Percentiles rank a stretch among this genome's conserved stretches.
Evolutionary conservation across 140 eudicot species (phyloP).

Genomic region (Oenanthe javanica): DNA sequence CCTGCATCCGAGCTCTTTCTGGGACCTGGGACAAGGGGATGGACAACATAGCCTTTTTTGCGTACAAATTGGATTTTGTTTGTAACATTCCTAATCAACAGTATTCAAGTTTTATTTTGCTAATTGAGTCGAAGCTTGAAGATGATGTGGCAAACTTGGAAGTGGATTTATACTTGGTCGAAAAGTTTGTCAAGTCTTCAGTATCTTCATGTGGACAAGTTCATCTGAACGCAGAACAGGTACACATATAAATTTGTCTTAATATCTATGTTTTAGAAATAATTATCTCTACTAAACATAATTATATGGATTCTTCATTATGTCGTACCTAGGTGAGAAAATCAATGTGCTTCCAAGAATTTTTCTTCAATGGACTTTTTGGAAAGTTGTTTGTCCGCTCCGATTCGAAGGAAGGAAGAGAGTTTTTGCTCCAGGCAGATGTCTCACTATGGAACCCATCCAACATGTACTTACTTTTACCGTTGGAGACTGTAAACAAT

Average conservation of each 20-base stretch:
- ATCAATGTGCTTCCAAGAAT: conserved; percentile 74
- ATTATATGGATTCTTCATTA: background rate
- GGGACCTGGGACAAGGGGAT: conserved; percentile 61
- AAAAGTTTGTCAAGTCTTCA: conserved; percentile 53
- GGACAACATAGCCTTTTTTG: conserved; percentile 35
- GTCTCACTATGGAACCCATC: conserved; percentile 59
- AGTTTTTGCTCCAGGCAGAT: conserved; percentile 41
- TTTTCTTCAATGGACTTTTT: conserved; percentile 76
- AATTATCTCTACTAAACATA: background rate
- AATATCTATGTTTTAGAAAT: background rate
- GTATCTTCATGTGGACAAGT: conserved; percentile 47
- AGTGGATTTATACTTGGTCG: conserved; percentile 55
- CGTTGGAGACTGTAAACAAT: conserved; percentile 32
- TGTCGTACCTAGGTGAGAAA: conserved; percentile 39
- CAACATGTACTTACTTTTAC: conserved; percentile 69
- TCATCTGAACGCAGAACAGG: conserved; percentile 56
- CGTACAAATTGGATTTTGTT: conserved; percentile 57
- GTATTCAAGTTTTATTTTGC: conserved; percentile 61
- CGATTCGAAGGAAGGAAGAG: conserved; percentile 27
- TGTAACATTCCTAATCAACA: conserved; percentile 37
- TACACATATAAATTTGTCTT: conserved; percentile 16
- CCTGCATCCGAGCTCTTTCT: conserved; percentile 36
- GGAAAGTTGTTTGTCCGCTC: conserved; percentile 51
- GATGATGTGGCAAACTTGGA: conserved; percentile 70
- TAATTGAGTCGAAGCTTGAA: conserved; percentile 63